Base-by-base conservation (phyloP, 1,139 yeast species). In the Candida sp. region DNA sequence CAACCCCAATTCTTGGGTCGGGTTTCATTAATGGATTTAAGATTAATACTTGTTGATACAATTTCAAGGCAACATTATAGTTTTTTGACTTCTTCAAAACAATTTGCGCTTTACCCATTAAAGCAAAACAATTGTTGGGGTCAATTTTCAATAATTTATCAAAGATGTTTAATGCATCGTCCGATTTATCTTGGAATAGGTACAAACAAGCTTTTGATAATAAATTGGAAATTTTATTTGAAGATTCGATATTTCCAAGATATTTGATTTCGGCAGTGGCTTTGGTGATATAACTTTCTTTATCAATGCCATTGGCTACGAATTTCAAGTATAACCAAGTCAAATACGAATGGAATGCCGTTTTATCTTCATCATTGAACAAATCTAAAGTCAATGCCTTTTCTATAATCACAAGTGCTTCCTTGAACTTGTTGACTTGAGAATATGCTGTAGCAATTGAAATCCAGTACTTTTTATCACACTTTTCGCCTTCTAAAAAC, bases 1-100 rank as follows among this genome's bases (percentile, higher is more conserved):
- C 99, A 51, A 93, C 83, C 22, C 99, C 99, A 46, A 93, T 77
- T 64, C 99, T 76, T 21, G 99, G 96, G 63, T 93, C 99, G 1
- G 98, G 98, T 50, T 77, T 77, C 57, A 86, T 70, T 34, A 82
- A 59, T 2, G 98, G 98, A 50, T 89, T 84, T 42, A 84, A 73
- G 39, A 84, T 76, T 52, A 93, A 72, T 7, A 88, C 84, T 51
- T 84, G 87, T 66, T 93, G 99, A 63, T 87, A 93, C 38, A 87
- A 64, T 59, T 84, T 85, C 53, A 93, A 75, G 15, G 97, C 93
- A 6, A 76, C 81, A 29, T 77, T 63, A 63, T 84, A 90, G 59
- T 87, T 87, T 49, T 81, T 82, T 3, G 71, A 63, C 61, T 84
- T 86, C 51, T 78, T 79, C 58, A 88, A 83, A 32, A 84, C 67